These are phyloP conservation scores for Nepenthes alata DNA, from an alignment of 179 eudicot genomes.

Conservation along the genomic window DNA sequence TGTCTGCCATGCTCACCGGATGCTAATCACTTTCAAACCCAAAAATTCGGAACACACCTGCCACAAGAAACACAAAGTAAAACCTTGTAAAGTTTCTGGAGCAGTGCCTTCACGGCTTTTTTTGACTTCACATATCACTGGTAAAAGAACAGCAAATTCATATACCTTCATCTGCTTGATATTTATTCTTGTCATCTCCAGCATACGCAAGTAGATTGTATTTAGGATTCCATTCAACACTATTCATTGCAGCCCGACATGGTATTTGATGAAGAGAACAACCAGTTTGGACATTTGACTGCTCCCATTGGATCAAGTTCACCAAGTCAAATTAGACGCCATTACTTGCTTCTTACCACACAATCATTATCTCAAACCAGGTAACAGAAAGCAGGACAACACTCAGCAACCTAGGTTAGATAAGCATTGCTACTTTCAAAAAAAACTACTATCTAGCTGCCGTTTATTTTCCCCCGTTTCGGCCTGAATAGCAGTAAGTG, in stretches of 20 bases:
- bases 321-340: no score
- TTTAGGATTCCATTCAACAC: constrained; percentile 97
- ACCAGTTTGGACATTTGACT: constrained; percentile 82
- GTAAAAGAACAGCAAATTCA: neutral
- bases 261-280: constrained; percentile 89
- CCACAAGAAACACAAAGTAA: neutral
- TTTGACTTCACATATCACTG: no score
- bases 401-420: no score
- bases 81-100: neutral
- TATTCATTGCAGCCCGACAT: constrained; percentile 95
- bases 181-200: constrained; percentile 96
- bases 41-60: constrained; percentile 88
- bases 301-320: constrained; percentile 2
- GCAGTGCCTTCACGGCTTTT: neutral
- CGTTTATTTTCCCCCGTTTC: no score
- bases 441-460: no score
- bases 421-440: no score
- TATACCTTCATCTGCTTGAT: constrained; percentile 89
- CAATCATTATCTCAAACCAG: no score
- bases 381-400: no score
- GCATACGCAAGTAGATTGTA: constrained; percentile 88
- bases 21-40: constrained; percentile 76
- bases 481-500: no score
- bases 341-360: no score
- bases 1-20: neutral